phyloP scores from a whole-genome alignment of 2,329 filamentous ascomycete genomes.

The Huntiella omanensis region DNA sequence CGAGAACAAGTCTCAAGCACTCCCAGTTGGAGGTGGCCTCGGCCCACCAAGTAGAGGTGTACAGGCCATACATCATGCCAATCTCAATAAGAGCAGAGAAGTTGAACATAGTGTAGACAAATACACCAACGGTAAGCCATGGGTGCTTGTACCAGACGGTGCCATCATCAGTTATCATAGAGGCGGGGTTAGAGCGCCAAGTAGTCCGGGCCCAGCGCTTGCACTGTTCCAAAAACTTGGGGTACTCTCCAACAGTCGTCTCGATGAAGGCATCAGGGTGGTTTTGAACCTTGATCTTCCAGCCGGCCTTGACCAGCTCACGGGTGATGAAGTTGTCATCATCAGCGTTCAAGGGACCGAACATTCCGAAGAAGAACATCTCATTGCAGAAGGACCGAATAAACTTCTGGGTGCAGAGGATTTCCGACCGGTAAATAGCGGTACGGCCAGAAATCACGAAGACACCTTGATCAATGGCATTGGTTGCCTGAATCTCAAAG shows the following conservation, averaged over 20 bases:
- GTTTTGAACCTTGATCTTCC: slow-evolving; percentile 36
- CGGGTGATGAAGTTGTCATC: slow-evolving; percentile 45
- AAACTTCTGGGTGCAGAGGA: slow-evolving; percentile 28
- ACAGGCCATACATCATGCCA: slow-evolving; percentile 19
- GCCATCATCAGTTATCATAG: slow-evolving; percentile 19
- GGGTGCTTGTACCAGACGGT: slow-evolving; percentile 19
- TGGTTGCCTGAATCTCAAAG: slow-evolving; percentile 38
- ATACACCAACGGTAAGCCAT: slow-evolving; percentile 38
- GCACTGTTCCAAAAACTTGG: slow-evolving; percentile 33
- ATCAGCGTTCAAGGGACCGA: slow-evolving; percentile 30
- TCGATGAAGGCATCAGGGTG: slow-evolving; percentile 27
- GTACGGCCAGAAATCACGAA: slow-evolving; percentile 41
- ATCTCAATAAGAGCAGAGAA: slow-evolving; percentile 35
- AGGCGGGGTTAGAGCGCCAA: slow-evolving; percentile 34
- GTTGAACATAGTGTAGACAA: slow-evolving; percentile 33
- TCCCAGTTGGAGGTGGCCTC: neutral
- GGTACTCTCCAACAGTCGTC: slow-evolving; percentile 31
- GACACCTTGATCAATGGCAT: slow-evolving; percentile 37
- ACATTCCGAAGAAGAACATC: slow-evolving; percentile 25
- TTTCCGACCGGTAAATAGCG: slow-evolving; percentile 27
- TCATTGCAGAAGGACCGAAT: slow-evolving; percentile 28
- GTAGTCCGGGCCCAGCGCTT: slow-evolving; percentile 39
- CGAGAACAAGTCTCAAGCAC: neutral
- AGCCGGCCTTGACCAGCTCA: slow-evolving; percentile 29
- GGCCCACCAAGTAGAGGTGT: slow-evolving; percentile 5